Conservation (phyloP, 1,139 yeast species). For the Scheffersomyces lignicola region DNA sequence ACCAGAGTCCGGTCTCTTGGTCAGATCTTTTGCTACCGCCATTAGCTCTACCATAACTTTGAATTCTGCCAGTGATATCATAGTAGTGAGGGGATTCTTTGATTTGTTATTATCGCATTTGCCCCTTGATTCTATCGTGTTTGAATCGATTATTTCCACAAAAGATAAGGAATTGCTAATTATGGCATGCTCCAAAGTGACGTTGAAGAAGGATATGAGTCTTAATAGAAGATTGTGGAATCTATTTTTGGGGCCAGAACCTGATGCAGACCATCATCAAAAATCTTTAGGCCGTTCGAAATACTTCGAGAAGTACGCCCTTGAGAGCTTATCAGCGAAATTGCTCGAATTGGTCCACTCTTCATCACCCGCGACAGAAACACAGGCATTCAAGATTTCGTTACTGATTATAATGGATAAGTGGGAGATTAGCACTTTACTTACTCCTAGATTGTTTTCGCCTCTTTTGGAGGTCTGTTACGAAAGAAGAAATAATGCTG, state of each 20-base stretch:
- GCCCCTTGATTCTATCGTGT: constrained; percentile 61
- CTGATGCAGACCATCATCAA: constrained; percentile 23
- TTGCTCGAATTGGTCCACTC: constrained; percentile 49
- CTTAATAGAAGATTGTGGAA: constrained; percentile 89
- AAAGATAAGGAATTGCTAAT: constrained; percentile 61
- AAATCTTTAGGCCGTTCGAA: constrained; percentile 27
- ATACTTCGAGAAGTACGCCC: constrained; percentile 63
- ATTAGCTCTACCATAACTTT: constrained; percentile 38
- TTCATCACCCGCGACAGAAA: constrained; percentile 27
- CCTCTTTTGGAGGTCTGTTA: constrained; percentile 54
- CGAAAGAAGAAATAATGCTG: constrained; percentile 23
- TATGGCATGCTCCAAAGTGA: constrained; percentile 63
- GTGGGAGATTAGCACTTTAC: constrained; percentile 84
- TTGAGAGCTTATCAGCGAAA: constrained; percentile 50
- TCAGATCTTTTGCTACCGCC: constrained; percentile 73
- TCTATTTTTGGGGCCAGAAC: constrained; percentile 82
- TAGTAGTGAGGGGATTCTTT: constrained; percentile 87
- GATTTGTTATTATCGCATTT: constrained; percentile 72
- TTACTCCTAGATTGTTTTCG: constrained; percentile 68
- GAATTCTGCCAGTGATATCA: constrained; percentile 47
- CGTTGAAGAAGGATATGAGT: constrained; percentile 87
- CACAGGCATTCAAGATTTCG: constrained; percentile 61
- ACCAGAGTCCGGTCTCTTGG: constrained; percentile 78
- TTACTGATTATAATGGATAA: constrained; percentile 74
- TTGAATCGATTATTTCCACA: constrained; percentile 46